These are phyloP conservation scores for Annulohypoxylon moriforme DNA, from an alignment of 495 filamentous ascomycete species.

Conservation along the genomic window DNA sequence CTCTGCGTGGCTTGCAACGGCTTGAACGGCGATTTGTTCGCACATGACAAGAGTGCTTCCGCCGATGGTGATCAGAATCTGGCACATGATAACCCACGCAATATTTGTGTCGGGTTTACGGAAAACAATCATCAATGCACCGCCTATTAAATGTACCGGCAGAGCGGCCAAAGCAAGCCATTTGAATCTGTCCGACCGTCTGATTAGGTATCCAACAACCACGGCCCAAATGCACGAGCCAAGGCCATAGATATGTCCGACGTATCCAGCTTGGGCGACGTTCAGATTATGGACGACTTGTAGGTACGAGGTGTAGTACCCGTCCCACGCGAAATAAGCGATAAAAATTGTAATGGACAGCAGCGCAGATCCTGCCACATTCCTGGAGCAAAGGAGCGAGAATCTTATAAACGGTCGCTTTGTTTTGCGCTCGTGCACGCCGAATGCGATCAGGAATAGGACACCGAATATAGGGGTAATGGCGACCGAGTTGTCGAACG, in stretches of 20 bases:
- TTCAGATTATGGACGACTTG: constrained; percentile 75
- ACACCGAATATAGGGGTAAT: constrained; percentile 67
- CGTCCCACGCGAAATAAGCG: constrained; percentile 75
- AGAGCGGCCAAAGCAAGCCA: constrained; percentile 72
- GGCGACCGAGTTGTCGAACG: constrained; percentile 59
- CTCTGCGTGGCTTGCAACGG: constrained; percentile 64
- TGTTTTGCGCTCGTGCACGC: constrained; percentile 66
- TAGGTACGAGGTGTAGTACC: constrained; percentile 73
- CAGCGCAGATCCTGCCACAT: constrained; percentile 71
- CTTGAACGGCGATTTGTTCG: constrained; percentile 66
- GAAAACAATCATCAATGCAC: constrained; percentile 81
- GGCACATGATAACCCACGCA: constrained; percentile 72
- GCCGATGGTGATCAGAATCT: constrained; percentile 74
- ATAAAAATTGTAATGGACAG: constrained; percentile 67
- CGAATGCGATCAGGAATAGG: constrained; percentile 66
- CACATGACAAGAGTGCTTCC: constrained; percentile 69
- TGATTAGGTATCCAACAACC: constrained; percentile 67
- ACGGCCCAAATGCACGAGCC: constrained; percentile 73
- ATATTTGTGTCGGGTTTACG: constrained; percentile 64
- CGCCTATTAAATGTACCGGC: constrained; percentile 72
- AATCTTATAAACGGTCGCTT: constrained; percentile 71
- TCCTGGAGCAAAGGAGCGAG: constrained; percentile 70
- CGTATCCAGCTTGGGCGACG: constrained; percentile 69
- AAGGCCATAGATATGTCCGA: constrained; percentile 75
- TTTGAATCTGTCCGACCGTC: constrained; percentile 67